Conservation (phyloP, 805 yeast genomes). For the Sungouiozyma intestinalis region DNA sequence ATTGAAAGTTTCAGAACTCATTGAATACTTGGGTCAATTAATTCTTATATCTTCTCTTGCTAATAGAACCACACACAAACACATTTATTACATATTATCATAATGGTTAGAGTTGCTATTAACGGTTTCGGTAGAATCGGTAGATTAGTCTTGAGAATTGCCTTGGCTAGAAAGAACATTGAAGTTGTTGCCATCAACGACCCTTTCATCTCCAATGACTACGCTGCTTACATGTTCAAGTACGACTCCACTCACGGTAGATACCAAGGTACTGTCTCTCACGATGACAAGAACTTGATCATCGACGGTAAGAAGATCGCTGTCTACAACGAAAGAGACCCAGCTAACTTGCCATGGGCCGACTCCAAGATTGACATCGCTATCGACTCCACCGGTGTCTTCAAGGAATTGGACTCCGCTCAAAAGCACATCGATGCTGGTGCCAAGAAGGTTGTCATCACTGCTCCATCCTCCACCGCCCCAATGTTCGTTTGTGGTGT, state of each 20-base stretch:
- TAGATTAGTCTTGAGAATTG: constrained; percentile 56
- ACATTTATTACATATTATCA: constrained; percentile 8
- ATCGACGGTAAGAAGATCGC: constrained; percentile 42
- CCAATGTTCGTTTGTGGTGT: constrained; percentile 71
- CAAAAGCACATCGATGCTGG: constrained; percentile 63
- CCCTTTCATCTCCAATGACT: constrained; percentile 58
- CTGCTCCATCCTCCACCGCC: constrained; percentile 63
- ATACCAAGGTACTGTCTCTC: constrained; percentile 47
- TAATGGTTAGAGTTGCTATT: constrained; percentile 41
- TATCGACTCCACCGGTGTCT: constrained; percentile 64
- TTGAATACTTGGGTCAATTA: too few species aligned
- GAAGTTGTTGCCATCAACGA: constrained; percentile 59
- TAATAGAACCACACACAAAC: constrained; percentile 3
- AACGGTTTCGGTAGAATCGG: constrained; percentile 71
- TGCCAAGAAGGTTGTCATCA: constrained; percentile 63
- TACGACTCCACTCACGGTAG: constrained; percentile 64
- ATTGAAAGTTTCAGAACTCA: not conserved
- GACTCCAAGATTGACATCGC: constrained; percentile 50
- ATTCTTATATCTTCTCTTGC: not conserved
- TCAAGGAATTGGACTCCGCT: constrained; percentile 54
- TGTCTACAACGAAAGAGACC: constrained; percentile 58
- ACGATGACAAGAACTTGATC: constrained; percentile 41
- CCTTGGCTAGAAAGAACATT: constrained; percentile 41
- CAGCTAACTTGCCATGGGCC: constrained; percentile 61
- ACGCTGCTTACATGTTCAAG: constrained; percentile 67